A percentile compares a stretch with the other conserved stretches of the same genome.
phyloP scores from a whole-genome alignment of 257 asterid genomes.

The Capsicum chinense region DNA sequence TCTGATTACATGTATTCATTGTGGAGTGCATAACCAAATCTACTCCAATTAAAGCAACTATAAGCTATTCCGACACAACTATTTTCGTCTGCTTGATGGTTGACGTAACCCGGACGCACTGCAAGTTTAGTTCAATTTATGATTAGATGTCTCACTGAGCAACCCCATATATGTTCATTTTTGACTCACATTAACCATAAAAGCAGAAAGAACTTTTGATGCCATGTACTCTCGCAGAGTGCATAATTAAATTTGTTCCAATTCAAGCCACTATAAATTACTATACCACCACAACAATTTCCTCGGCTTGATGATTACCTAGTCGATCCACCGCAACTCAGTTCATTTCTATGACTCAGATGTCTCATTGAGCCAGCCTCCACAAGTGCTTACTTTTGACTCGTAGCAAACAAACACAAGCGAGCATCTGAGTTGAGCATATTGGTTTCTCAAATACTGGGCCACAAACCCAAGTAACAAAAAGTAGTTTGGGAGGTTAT shows the following conservation, averaged over 20 bases:
- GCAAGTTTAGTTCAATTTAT: conserved; percentile 2
- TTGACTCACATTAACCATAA: conserved; percentile 12
- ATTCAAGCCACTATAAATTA: not conserved
- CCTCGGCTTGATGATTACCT: not conserved
- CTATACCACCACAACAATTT: not conserved
- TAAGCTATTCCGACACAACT: not conserved
- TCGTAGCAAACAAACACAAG: conserved; percentile 19
- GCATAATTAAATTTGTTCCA: not conserved
- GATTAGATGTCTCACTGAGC: conserved; percentile 5
- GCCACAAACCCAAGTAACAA: not conserved
- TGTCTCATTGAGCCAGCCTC: conserved; percentile 16
- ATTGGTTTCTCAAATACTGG: not conserved
- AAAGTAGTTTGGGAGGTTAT: not conserved
- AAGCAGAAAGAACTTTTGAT: not conserved
- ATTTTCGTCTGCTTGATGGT: conserved; percentile 10
- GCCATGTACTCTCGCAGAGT: not conserved
- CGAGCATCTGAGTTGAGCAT: conserved; percentile 2
- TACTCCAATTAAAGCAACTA: not conserved
- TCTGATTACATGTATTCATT: not conserved
- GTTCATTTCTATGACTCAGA: not conserved
- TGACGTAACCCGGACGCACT: not conserved
- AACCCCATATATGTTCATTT: not conserved
- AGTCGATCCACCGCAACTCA: not conserved
- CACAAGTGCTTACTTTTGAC: not conserved
- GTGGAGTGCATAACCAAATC: not conserved